phyloP scores from a whole-genome alignment of 495 filamentous ascomycete species.

The Podospora pseudocomata region DNA sequence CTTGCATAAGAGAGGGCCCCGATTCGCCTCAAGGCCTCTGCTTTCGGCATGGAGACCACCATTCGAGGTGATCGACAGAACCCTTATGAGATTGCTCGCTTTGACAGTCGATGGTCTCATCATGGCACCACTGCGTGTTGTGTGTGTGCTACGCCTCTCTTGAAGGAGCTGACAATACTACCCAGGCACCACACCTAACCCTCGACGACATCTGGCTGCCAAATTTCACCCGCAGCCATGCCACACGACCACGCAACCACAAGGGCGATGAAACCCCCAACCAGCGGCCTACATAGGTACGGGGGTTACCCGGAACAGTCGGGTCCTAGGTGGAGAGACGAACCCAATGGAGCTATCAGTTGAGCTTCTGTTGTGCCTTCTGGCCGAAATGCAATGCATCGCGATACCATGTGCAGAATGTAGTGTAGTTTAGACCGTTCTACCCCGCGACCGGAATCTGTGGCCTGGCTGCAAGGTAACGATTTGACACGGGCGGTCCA shows the following conservation, averaged over 20 bases:
- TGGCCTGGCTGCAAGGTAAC: conserved; percentile 19
- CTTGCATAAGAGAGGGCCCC: conserved; percentile 14
- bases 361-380: conserved; percentile 4
- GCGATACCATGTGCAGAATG: conserved; percentile 8
- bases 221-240: conserved; percentile 17
- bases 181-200: conserved; percentile 9
- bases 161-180: neutral
- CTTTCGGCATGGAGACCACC: neutral
- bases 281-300: conserved; percentile 11
- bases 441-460: conserved; percentile 18
- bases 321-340: conserved; percentile 5
- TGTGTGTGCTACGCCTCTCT: neutral
- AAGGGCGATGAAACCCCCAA: conserved; percentile 17
- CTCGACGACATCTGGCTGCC: neutral
- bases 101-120: neutral
- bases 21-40: conserved; percentile 18
- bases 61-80: neutral
- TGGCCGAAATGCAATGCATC: conserved; percentile 14
- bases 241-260: conserved; percentile 5
- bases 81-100: neutral
- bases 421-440: neutral
- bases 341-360: conserved; percentile 6
- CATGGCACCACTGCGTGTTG: neutral
- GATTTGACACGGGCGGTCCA: conserved; percentile 15
- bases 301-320: conserved; percentile 12